A percentile compares a stretch with the other conserved stretches of the same genome.
Conservation (phyloP, 495 filamentous ascomycete species). For the Hyaloscypha finlandica region DNA sequence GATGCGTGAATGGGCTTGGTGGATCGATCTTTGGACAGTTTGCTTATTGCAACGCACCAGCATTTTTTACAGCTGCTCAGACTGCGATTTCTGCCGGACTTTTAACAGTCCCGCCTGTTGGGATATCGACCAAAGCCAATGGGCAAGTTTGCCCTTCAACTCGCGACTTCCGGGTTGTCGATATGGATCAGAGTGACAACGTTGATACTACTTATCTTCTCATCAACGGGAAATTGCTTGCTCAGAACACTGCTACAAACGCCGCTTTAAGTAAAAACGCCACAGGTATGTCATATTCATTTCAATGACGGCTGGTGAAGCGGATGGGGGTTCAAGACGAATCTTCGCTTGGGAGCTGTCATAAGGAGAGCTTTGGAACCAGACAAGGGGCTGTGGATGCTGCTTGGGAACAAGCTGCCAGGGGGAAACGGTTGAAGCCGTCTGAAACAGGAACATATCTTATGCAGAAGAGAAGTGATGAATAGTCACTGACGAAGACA, state of each 20-base stretch:
- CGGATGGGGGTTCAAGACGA: too few relatives aligned
- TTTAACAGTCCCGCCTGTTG: background rate
- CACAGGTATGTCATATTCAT: background rate
- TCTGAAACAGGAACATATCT: too few relatives aligned
- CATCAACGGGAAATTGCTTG: slow-evolving; percentile 3
- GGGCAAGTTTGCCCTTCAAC: background rate
- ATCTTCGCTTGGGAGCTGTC: too few relatives aligned
- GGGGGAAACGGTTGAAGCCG: too few relatives aligned
- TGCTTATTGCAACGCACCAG: slow-evolving; percentile 2
- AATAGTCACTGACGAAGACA: too few relatives aligned
- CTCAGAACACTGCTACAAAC: slow-evolving; percentile 5
- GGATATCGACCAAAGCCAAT: background rate
- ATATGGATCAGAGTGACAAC: slow-evolving; percentile 14
- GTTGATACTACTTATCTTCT: slow-evolving; percentile 10
- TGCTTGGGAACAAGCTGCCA: too few relatives aligned
- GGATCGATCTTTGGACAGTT: slow-evolving; percentile 6
- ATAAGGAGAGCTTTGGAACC: too few relatives aligned
- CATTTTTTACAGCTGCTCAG: background rate
- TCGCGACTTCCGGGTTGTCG: slow-evolving; percentile 5
- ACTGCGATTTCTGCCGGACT: background rate
- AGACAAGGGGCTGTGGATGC: too few relatives aligned
- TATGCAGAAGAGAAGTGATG: too few relatives aligned
- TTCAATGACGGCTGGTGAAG: too few relatives aligned
- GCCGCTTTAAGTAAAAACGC: slow-evolving; percentile 2
- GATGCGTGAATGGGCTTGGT: background rate